These are phyloP conservation scores for Leishmania mexicana DNA, from an alignment of 208 protist species.

Conservation along the genomic window DNA sequence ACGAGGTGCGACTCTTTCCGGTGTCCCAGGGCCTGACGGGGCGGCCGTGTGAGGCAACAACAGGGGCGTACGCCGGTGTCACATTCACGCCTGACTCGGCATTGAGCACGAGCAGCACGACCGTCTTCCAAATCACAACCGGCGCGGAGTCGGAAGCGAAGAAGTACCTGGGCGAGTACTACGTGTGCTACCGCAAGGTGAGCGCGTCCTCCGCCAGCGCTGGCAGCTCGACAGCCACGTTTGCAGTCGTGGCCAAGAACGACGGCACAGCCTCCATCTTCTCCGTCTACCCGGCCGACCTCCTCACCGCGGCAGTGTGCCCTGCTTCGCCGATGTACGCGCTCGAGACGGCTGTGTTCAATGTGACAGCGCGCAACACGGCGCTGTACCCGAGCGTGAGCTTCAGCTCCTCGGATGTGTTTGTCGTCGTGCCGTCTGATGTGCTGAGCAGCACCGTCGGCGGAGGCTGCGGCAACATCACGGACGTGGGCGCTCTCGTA, in stretches of 20 bases:
- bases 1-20: constrained; percentile 77
- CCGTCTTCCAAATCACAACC: constrained; percentile 56
- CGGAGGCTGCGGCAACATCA: constrained; percentile 29
- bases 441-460: neutral
- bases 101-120: constrained; percentile 26
- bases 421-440: constrained; percentile 50
- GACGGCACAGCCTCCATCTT: constrained; percentile 48
- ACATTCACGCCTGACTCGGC: constrained; percentile 49
- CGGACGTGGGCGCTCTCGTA: constrained; percentile 21
- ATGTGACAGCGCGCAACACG: constrained; percentile 40
- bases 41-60: constrained; percentile 51
- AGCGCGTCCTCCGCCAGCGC: constrained; percentile 4
- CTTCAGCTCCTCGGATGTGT: constrained; percentile 60
- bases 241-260: constrained; percentile 58
- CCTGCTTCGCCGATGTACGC: constrained; percentile 42
- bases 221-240: constrained; percentile 21
- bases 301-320: constrained; percentile 39
- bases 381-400: constrained; percentile 50
- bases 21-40: constrained; percentile 43
- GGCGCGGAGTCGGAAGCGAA: constrained; percentile 36
- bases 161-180: constrained; percentile 77
- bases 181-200: constrained; percentile 77
- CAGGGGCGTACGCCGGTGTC: constrained; percentile 57
- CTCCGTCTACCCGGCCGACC: constrained; percentile 70
- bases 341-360: constrained; percentile 69